Evolutionary conservation across 2,329 filamentous ascomycete species (phyloP).

Genomic region (Gaeumannomyces tritici): DNA sequence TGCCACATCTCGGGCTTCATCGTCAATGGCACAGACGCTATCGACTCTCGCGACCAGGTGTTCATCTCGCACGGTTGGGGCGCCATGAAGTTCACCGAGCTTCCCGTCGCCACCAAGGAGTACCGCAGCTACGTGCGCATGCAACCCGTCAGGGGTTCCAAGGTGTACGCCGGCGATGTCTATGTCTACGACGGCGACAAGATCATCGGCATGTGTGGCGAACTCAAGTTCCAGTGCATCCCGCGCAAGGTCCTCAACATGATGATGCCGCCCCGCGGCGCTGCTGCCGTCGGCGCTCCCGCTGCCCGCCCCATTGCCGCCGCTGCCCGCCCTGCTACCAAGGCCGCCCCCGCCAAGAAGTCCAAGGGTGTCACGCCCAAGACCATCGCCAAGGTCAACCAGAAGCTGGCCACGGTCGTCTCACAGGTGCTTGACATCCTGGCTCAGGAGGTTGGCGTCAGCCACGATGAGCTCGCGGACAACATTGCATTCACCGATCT

Average conservation of each 20-base stretch:
- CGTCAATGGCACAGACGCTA: slow-evolving; percentile 46
- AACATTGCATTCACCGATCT: slow-evolving; percentile 47
- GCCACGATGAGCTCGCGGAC: slow-evolving; percentile 43
- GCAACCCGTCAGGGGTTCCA: slow-evolving; percentile 40
- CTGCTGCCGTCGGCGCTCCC: slow-evolving; percentile 23
- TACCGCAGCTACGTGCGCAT: slow-evolving; percentile 50
- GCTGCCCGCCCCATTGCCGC: slow-evolving; percentile 23
- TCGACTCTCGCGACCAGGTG: slow-evolving; percentile 43
- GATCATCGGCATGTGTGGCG: slow-evolving; percentile 37
- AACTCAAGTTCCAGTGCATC: slow-evolving; percentile 58
- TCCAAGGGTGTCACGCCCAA: slow-evolving; percentile 31
- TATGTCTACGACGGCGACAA: slow-evolving; percentile 43
- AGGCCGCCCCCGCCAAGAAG: slow-evolving; percentile 23
- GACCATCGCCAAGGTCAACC: slow-evolving; percentile 38
- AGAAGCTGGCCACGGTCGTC: slow-evolving; percentile 34
- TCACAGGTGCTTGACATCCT: slow-evolving; percentile 41
- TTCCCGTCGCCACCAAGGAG: slow-evolving; percentile 30
- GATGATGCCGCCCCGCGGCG: slow-evolving; percentile 52
- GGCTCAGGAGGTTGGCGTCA: slow-evolving; percentile 46
- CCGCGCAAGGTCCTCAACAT: slow-evolving; percentile 57
- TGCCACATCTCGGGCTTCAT: slow-evolving; percentile 53
- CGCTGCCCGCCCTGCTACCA: slow-evolving; percentile 19
- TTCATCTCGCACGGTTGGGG: slow-evolving; percentile 54
- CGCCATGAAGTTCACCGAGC: slow-evolving; percentile 39
- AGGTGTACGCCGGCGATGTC: slow-evolving; percentile 43